A percentile compares a stretch with the other conserved stretches of the same genome.
Evolutionary conservation across 2,329 filamentous ascomycete genomes (phyloP).

Genomic region (Leptographium flavum): DNA sequence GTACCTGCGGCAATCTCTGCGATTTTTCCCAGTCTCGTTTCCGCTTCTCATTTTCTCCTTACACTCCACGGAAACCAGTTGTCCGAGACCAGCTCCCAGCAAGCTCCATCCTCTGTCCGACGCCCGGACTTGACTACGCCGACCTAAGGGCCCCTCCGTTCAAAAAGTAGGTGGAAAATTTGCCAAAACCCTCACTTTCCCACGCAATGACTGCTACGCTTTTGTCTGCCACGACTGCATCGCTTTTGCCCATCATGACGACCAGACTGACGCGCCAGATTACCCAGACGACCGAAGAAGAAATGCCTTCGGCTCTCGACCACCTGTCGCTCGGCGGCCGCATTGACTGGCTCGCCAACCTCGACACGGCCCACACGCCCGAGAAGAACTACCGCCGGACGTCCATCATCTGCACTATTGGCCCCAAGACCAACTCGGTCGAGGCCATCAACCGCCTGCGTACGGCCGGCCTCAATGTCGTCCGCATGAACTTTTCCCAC

Average conservation of each 20-base stretch:
- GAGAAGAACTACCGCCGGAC: conserved; percentile 87
- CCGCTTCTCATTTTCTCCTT: not conserved
- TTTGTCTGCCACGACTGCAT: too few relatives aligned
- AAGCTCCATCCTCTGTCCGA: not conserved
- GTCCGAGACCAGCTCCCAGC: too few relatives aligned
- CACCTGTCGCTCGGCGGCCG: conserved; percentile 67
- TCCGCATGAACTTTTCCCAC: conserved; percentile 99
- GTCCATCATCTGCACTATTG: conserved; percentile 98
- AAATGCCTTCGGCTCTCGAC: conserved; percentile 58
- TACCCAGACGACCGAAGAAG: too few relatives aligned
- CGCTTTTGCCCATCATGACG: too few relatives aligned
- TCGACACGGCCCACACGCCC: conserved; percentile 81
- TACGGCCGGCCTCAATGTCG: conserved; percentile 84
- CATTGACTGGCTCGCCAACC: conserved; percentile 51
- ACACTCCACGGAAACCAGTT: too few relatives aligned
- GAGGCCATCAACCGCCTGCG: conserved; percentile 95
- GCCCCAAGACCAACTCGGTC: conserved; percentile 96
- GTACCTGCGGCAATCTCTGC: too few relatives aligned
- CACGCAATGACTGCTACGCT: too few relatives aligned
- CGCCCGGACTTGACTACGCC: not conserved
- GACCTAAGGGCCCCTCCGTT: not conserved
- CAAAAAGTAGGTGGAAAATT: not conserved
- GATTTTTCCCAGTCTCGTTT: not conserved
- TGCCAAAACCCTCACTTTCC: not conserved
- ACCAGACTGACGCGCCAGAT: too few relatives aligned